Base-by-base conservation (phyloP, 768 basidiomycete genomes). In the Obba rivulosa region DNA sequence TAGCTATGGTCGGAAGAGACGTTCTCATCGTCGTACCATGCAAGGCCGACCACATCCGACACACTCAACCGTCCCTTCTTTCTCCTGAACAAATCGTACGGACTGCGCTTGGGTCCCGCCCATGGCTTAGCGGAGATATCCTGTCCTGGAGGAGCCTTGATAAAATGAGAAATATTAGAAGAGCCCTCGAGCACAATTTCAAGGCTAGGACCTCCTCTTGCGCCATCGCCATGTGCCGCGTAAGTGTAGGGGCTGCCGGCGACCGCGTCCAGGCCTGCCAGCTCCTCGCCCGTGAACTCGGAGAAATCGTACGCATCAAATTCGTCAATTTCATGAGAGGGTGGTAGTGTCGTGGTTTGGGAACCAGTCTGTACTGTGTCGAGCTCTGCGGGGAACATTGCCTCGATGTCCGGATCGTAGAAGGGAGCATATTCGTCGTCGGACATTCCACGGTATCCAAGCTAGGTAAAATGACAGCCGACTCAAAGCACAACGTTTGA, bases 261-360 rank as follows among this genome's bases (percentile, higher is more conserved):
- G 36, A 36, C 24, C 22, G 69, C 70, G 55, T 83, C 81, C 46
- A 80, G 67, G 21, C 62, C 59, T 2, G 67, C 70, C 35, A 84
- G 70, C 21, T 86, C 81, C 25, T 80, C 73, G 21, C 72, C 71
- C 0, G 80, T 80, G 51, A 84, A 78, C 41, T 76, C 77, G 0
- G 77, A 71, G 42, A 83, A 67, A 38, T 77, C 69, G 55, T 78
- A 78, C 3, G 56, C 65, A 17, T 72, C 72, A 54, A 70, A 83
- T 52, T 76, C 73, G 52, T 74, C 28, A 31, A 31, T 13, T 31
- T 31, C 71, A 54, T 41, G 41, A 18, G 48, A 37, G 8, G 51
- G 21, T 8, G 17, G 14, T 18, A 25, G 23, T 1, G 49, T 36
- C 7, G 34, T 8, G 11, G 43, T 7, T 17, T 41, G 37, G 11